Evolutionary conservation across 2,329 filamentous ascomycete genomes (phyloP), one percentile per base, ranked within the genome.

Genomic region (Byssochlamys sp.): DNA sequence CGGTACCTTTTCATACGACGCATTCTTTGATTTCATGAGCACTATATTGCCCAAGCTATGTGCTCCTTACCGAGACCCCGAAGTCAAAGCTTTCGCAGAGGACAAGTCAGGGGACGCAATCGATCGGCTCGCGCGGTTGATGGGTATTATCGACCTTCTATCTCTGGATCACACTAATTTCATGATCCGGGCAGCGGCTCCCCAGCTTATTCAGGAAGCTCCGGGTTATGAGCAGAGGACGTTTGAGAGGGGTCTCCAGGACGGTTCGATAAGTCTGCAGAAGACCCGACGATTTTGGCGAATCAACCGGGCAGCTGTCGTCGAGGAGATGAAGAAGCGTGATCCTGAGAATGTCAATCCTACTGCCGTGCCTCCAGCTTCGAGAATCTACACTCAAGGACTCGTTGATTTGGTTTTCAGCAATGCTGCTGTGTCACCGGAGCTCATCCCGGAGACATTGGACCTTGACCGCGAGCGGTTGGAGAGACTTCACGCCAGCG

Each of bases 91-190:
- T 2, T 76, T 86, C 57, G 74, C 78, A 3, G 77, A 81, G 28
- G 77, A 84, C 58, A 72, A 66, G 7, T 75, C 73, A 1, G 73
- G 78, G 1, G 80, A 82, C 68, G 83, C 83, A 68, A 83, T 86
- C 57, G 81, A 85, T 63, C 84, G 84, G 63, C 73, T 86, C 10
- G 83, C 84, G 66, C 79, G 80, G 61, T 72, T 87, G n/a, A 79
- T 86, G 61, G 79, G 82, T 55, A 78, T 84, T 54, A 84, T 86
- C 55, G 84, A 87, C 61, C 73, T 83, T 33, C 73, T 87, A 25
- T 83, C 80, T 9, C 72, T 87, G 29, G 84, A 87, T 65, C 84
- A 86, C 64, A 82, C 82, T 5, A 87, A 87, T 66, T 86, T 85
- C 69, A 79, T 86, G 67, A 76, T 87, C 54, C 81, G 81, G 70